Base-by-base conservation (phyloP, 73 alveolate genomes). In the Paramecium caudatum region DNA sequence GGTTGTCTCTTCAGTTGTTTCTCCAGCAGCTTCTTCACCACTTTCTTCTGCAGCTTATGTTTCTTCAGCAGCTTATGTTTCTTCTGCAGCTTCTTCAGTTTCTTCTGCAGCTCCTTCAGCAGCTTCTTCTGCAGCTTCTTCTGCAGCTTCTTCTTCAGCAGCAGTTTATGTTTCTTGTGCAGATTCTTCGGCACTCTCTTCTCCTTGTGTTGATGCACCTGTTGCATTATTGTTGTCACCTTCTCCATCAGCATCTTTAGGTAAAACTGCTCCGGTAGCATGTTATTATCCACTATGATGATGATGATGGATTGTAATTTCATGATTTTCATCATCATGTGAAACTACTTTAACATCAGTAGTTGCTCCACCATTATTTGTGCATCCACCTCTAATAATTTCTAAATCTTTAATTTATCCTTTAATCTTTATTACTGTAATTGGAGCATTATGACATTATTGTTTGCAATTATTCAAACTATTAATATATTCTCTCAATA, bases 341-440 rank as follows among this genome's bases (percentile, higher is more conserved):
- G 80, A 55, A 27, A 21, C 30, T 55, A 55, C 80, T 2, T 55
- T 23, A 23, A 55, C 80, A 9, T 43, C 80, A 5, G 41, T 55
- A 12, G 23, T 10, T 27, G 80, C 23, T 55, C 80, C 70, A 49
- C 78, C 78, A 19, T 17, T 50, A 4, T 17, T 50, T 50, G 78
- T 19, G 4, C 78, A 50, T 50, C 78, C 78, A 25, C 78, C 87
- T 39, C 68, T 36, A 8, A 70, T 21, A 3, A 70, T 36, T 36
- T 70, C 61, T 10, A 70, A 10, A 21, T 70, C 61, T 37, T 70
- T 70, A 37, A 70, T 70, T 36, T 70, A 15, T 37, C 87, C 87
- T 36, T 70, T 70, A 8, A 70, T 70, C 63, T 70, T 70, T n/a
- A 70, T 39, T 2, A 70, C 87, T 36, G 87, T 70, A 6, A 70